phyloP scores from a whole-genome alignment of 2,329 filamentous ascomycete species.

The Rachicladosporium sp. region DNA sequence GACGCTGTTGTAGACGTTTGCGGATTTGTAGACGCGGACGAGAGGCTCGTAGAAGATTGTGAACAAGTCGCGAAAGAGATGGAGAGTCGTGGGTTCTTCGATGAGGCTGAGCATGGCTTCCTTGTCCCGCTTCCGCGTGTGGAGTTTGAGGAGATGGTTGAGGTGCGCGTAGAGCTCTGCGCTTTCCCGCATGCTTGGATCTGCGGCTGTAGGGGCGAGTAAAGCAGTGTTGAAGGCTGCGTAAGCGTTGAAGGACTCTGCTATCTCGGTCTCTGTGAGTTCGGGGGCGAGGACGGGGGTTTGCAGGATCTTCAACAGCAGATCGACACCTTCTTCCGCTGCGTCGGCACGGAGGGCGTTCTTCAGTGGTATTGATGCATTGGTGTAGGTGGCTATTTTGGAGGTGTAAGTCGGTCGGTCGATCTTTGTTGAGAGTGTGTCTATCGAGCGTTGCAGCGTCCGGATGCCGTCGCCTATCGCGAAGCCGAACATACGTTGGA shows the following conservation, averaged over 20 bases:
- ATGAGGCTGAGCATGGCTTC: constrained; percentile 93
- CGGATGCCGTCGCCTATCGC: constrained; percentile 84
- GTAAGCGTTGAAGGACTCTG: constrained; percentile 82
- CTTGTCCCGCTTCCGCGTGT: constrained; percentile 87
- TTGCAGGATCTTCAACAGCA: constrained; percentile 73
- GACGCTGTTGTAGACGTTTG: constrained; percentile 94
- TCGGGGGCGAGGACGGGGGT: constrained; percentile 64
- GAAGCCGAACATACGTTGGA: constrained; percentile 89
- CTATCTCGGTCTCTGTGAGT: constrained; percentile 63
- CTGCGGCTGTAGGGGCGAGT: constrained; percentile 70
- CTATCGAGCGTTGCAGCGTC: constrained; percentile 75
- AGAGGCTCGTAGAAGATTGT: constrained; percentile 98
- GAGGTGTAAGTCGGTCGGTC: constrained; percentile 66
- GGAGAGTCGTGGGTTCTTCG: constrained; percentile 93
- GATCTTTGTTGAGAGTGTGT: constrained; percentile 63
- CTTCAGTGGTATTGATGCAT: constrained; percentile 65
- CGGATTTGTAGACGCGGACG: constrained; percentile 93
- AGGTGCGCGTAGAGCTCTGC: constrained; percentile 88
- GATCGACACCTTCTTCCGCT: constrained; percentile 59
- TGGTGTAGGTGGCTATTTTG: constrained; percentile 70
- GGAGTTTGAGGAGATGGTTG: constrained; percentile 87
- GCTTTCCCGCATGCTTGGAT: constrained; percentile 77
- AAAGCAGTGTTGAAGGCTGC: constrained; percentile 73
- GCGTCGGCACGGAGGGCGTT: constrained; percentile 62
- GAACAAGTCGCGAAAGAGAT: constrained; percentile 89